A percentile compares a stretch with the other conserved stretches of the same genome.
phyloP scores from a whole-genome alignment of 169 alveolate genomes.

The Cryptosporidium canis region DNA sequence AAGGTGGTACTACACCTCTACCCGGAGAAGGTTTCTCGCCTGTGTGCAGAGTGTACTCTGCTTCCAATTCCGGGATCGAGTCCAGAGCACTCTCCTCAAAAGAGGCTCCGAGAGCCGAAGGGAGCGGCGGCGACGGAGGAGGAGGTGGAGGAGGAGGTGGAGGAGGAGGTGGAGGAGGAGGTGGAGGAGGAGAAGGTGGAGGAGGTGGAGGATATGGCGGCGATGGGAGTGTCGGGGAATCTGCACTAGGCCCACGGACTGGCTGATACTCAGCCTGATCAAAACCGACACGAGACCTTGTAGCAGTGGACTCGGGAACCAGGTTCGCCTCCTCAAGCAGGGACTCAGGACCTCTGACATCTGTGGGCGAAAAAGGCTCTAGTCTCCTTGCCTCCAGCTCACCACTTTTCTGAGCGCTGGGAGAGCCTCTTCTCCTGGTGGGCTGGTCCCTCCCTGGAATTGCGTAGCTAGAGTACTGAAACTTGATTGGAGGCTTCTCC shows the following conservation, averaged over 20 bases:
- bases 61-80: background rate
- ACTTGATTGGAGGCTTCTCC: background rate
- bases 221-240: background rate
- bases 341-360: too few species aligned
- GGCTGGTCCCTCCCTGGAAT: background rate
- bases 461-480: constrained; percentile 4
- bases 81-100: background rate
- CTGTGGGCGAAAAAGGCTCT: background rate
- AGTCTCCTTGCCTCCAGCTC: background rate
- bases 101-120: background rate
- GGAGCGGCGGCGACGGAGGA: constrained; percentile 6
- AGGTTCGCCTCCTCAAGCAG: background rate
- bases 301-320: background rate
- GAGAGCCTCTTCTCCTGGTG: background rate
- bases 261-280: background rate
- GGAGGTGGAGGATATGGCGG: constrained; percentile 38
- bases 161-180: background rate
- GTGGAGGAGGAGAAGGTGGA: constrained; percentile 10
- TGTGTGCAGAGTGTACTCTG: too few species aligned
- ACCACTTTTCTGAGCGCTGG: background rate
- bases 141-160: constrained; percentile 26
- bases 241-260: constrained; percentile 2
- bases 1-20: background rate
- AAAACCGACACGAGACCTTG: background rate
- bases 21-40: background rate